Base-by-base conservation (phyloP, 805 yeast species). In the Candida tallmaniae region DNA sequence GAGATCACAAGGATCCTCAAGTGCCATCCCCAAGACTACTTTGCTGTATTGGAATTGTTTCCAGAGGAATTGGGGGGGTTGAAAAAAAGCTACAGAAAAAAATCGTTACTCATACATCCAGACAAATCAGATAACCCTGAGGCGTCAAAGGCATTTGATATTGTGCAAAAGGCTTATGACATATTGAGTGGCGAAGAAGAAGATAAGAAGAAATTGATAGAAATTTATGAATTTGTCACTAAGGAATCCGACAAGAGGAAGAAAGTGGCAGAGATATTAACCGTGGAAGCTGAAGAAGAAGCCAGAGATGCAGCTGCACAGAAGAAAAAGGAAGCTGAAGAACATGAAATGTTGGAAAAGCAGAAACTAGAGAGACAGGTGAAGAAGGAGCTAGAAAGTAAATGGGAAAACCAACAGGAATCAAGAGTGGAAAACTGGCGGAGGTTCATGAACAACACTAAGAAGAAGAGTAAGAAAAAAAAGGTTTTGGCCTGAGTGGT, bases 71-170 rank as follows among this genome's bases (percentile, higher is more conserved):
- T 35, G 5, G 30, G 32, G 57, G 47, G 6, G 68, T 67, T 78
- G 36, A 70, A 67, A 42, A 71, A 63, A 39, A 45, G 58, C 25
- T 81, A 68, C 50, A 58, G 86, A 17, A 70, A 68, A 53, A 78
- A 75, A 50, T 78, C 87, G 2, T 56, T 81, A 23, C 54, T 78
- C 38, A 73, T 81, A 12, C 89, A 81, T 51, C 89, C 89, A 0
- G 89, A 81, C 50, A 79, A 78, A 48, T 66, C 75, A 1, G 50
- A 55, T 20, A 72, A 80, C 44, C 58, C 65, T 0, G 56, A 65
- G n/a, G 85, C 87, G 0, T 75, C 83, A 0, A 68, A 58, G 21
- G 87, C 87, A 2, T 81, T 81, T 52, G 81, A 77, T 46, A 36
- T 63, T 23, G 53, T 81, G 33, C 76, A 78, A 42, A 73, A 70